These are phyloP conservation scores for Cyamopsis tetragonoloba DNA, from an alignment of 306 rosid species.

Conservation along the genomic window DNA sequence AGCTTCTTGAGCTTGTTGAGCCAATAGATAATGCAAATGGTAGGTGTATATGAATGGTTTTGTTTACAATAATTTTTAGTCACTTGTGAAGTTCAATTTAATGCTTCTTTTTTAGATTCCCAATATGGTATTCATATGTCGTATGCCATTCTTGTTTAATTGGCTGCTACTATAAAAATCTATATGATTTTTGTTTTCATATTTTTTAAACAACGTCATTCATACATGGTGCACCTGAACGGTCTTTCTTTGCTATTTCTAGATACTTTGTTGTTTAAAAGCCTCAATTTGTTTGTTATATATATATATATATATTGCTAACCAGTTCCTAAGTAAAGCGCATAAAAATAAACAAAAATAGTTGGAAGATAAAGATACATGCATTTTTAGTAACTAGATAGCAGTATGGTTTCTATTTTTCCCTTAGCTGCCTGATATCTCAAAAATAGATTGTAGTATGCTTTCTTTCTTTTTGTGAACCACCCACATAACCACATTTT, in stretches of 20 bases:
- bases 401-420: not conserved
- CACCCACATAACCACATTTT: not conserved
- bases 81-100: not conserved
- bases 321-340: too few species aligned
- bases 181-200: not conserved
- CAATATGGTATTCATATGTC: not conserved
- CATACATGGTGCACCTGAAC: not conserved
- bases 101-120: not conserved
- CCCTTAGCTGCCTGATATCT: not conserved
- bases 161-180: not conserved
- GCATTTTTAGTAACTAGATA: too few species aligned
- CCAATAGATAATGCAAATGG: constrained; percentile 83
- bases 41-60: constrained; percentile 27
- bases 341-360: too few species aligned
- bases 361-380: too few species aligned
- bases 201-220: not conserved
- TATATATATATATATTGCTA: too few species aligned
- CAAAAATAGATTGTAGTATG: not conserved
- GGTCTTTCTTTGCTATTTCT: constrained; percentile 7
- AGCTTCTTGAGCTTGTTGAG: constrained; percentile 83
- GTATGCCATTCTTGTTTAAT: not conserved
- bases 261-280: not conserved
- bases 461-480: not conserved
- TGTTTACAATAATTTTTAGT: not conserved
- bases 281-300: not conserved